A percentile compares a stretch with the other conserved stretches of the same genome.
phyloP scores from a whole-genome alignment of 805 yeast genomes.

The Lachancea quebecensis region DNA sequence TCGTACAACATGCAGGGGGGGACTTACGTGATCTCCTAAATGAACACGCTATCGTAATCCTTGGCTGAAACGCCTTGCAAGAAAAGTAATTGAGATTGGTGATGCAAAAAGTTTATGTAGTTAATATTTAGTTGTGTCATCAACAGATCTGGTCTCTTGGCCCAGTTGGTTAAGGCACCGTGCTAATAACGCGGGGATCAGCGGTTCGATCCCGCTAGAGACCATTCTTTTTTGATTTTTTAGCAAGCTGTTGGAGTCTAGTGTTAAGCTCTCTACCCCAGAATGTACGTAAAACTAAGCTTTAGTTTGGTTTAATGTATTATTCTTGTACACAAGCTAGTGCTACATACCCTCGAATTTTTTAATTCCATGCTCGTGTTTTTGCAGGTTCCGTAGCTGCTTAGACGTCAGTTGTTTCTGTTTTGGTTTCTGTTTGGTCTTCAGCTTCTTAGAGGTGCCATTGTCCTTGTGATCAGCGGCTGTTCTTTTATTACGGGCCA shows the following conservation, averaged over 20 bases:
- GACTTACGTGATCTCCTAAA: too few species aligned
- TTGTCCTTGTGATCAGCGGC: conserved; percentile 9
- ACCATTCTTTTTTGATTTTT: conserved; percentile 17
- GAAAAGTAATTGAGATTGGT: neutral
- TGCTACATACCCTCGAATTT: conserved; percentile 52
- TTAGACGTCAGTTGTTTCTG: conserved; percentile 36
- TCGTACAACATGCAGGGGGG: too few species aligned
- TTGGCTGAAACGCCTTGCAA: too few species aligned
- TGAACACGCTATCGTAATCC: too few species aligned
- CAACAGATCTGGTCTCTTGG: conserved; percentile 25
- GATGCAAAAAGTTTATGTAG: neutral
- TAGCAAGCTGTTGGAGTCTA: neutral
- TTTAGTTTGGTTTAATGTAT: too few species aligned
- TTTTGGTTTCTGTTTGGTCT: conserved; percentile 27
- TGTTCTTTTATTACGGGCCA: conserved; percentile 11
- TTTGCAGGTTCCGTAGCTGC: conserved; percentile 42
- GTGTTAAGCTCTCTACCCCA: too few species aligned
- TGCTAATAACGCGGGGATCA: conserved; percentile 35
- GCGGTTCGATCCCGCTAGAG: conserved; percentile 35
- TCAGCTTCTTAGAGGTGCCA: conserved; percentile 20
- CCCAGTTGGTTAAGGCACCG: conserved; percentile 35
- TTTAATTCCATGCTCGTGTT: conserved; percentile 57
- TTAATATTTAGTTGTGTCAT: neutral
- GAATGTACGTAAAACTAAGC: too few species aligned
- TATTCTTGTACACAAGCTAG: neutral